Conservation (phyloP, 78 protist genomes). For the Pigoraptor vietnamica region DNA sequence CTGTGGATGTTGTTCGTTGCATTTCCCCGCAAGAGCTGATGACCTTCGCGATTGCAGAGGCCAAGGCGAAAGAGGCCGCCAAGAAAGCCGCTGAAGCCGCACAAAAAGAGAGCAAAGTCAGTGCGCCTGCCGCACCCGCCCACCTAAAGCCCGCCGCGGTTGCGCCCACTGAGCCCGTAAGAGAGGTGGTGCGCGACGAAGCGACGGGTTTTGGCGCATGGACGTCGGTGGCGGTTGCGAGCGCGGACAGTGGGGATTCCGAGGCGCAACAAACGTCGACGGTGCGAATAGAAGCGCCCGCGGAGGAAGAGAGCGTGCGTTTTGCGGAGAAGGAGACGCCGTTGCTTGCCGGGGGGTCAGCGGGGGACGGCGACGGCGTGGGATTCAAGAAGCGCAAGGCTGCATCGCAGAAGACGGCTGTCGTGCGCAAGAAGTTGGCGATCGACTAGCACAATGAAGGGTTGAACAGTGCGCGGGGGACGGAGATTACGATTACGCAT, state of each 20-base stretch:
- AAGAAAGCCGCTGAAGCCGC: not conserved
- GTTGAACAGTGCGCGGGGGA: too few species aligned
- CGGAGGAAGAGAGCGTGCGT: not conserved
- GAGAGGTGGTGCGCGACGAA: not conserved
- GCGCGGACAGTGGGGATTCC: not conserved
- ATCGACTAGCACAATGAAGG: not conserved
- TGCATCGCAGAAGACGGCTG: not conserved
- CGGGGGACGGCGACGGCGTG: not conserved
- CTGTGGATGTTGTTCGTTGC: too few species aligned
- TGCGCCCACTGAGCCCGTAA: not conserved
- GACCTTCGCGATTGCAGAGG: not conserved
- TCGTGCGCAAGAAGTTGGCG: not conserved
- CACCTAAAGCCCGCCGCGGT: not conserved
- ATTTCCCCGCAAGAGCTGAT: too few species aligned
- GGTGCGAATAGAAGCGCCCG: not conserved
- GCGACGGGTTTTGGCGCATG: not conserved
- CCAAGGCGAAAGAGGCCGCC: not conserved
- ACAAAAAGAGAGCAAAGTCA: not conserved
- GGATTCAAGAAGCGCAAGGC: not conserved
- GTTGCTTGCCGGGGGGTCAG: not conserved
- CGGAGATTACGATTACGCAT: too few species aligned
- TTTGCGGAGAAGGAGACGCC: not conserved
- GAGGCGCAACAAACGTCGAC: not conserved
- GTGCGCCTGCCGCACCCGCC: not conserved
- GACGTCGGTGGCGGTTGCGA: not conserved